Percentiles rank a stretch among this genome's conserved stretches.
phyloP scores from a whole-genome alignment of 2,329 filamentous ascomycete genomes.

The Fusarium citri region DNA sequence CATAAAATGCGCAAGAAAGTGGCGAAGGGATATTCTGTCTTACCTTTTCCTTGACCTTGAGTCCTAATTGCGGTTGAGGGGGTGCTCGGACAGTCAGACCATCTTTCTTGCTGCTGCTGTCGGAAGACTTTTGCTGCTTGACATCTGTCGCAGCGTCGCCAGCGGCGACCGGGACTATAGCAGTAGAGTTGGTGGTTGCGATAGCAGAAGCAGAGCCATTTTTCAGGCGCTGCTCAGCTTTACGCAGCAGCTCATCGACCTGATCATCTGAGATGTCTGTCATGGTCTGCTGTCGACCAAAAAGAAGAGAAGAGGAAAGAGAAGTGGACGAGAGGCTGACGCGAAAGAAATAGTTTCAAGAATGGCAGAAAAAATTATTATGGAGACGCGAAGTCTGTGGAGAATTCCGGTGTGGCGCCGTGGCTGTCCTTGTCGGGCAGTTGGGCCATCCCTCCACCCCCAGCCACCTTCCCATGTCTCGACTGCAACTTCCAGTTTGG shows the following conservation, averaged over 20 bases:
- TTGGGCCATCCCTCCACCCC: not conserved
- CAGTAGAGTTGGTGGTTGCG: constrained; percentile 21
- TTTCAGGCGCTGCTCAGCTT: constrained; percentile 51
- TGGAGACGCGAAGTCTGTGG: constrained; percentile 14
- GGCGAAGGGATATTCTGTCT: constrained; percentile 1
- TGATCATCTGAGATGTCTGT: constrained; percentile 47
- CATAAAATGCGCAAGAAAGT: constrained; percentile 50
- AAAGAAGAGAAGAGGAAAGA: constrained; percentile 21
- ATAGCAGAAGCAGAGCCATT: constrained; percentile 35
- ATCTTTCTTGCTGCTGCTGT: constrained; percentile 40
- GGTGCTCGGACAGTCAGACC: constrained; percentile 45
- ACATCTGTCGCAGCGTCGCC: constrained; percentile 25
- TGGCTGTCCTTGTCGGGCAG: not conserved
- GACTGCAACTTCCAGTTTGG: not conserved
- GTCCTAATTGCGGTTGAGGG: constrained; percentile 37
- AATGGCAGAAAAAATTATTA: constrained; percentile 33
- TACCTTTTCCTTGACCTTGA: constrained; percentile 47
- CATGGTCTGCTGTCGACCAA: constrained; percentile 47
- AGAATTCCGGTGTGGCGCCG: not conserved
- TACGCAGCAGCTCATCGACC: constrained; percentile 49
- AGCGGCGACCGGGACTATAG: constrained; percentile 29
- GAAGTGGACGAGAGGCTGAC: constrained; percentile 26
- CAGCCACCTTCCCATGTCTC: not conserved
- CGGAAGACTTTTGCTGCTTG: constrained; percentile 33
- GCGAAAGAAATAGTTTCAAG: constrained; percentile 37